These are phyloP conservation scores for Tuctoria greenei DNA, from an alignment of 176 grass and related monocot species.

Conservation along the genomic window DNA sequence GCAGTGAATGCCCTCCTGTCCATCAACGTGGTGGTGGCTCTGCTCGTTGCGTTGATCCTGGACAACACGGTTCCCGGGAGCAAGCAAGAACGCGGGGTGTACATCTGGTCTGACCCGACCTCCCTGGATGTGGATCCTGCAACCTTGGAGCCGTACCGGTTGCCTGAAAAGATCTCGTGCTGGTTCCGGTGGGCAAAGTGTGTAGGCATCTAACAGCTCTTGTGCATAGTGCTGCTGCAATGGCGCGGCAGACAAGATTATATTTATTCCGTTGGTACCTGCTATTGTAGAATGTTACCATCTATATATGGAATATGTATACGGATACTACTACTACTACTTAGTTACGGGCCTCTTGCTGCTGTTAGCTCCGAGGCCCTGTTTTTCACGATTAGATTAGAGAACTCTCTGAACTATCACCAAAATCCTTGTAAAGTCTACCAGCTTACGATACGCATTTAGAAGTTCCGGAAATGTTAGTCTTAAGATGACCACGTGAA, in stretches of 20 bases:
- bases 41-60: slow-evolving; percentile 79
- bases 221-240: not conserved
- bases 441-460: not conserved
- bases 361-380: slow-evolving; percentile 10
- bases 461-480: not conserved
- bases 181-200: slow-evolving; percentile 86
- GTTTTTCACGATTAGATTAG: slow-evolving; percentile 19
- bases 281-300: not conserved
- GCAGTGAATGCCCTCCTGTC: slow-evolving; percentile 84
- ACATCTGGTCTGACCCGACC: slow-evolving; percentile 90
- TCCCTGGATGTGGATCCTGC: slow-evolving; percentile 62
- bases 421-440: slow-evolving; percentile 28
- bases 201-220: slow-evolving; percentile 43
- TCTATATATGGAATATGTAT: slow-evolving; percentile 16
- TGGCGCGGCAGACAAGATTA: not conserved
- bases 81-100: slow-evolving; percentile 88
- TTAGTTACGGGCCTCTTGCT: slow-evolving; percentile 15
- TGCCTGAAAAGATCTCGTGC: slow-evolving; percentile 76
- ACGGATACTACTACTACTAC: slow-evolving; percentile 14
- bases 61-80: slow-evolving; percentile 91
- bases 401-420: not conserved
- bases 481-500: not conserved
- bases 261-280: slow-evolving; percentile 36
- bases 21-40: slow-evolving; percentile 84
- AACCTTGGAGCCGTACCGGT: slow-evolving; percentile 66